Evolutionary conservation across 1,284 basidiomycete species (phyloP).

Genomic region (Papiliotrema nemorosa): DNA sequence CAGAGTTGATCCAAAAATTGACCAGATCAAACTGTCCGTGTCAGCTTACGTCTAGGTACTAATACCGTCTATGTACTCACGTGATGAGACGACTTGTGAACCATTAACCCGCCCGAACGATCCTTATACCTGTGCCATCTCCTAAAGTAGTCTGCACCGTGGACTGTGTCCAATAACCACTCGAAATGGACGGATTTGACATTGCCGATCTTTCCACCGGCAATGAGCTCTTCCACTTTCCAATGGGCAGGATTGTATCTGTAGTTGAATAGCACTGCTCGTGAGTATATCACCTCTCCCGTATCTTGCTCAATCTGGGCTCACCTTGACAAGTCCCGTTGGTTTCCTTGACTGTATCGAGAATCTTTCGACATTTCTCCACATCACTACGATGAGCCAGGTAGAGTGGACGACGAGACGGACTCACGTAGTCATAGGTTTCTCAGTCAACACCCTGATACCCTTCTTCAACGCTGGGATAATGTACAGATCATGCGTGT

Average conservation of each 20-base stretch:
- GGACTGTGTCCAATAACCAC: slow-evolving; percentile 56
- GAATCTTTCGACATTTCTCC: slow-evolving; percentile 54
- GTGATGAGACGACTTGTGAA: slow-evolving; percentile 58
- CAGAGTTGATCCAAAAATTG: slow-evolving; percentile 59
- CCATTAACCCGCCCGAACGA: slow-evolving; percentile 56
- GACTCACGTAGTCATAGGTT: slow-evolving; percentile 56
- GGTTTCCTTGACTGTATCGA: slow-evolving; percentile 50
- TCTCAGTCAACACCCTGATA: slow-evolving; percentile 55
- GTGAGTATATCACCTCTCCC: too few relatives aligned
- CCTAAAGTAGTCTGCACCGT: slow-evolving; percentile 58
- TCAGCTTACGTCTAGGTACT: too few relatives aligned
- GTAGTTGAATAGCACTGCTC: slow-evolving; percentile 40
- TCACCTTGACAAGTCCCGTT: slow-evolving; percentile 47
- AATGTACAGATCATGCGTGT: slow-evolving; percentile 56
- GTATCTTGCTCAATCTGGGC: slow-evolving; percentile 6
- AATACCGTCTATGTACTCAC: too few relatives aligned
- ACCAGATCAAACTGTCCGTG: slow-evolving; percentile 43
- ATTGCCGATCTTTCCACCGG: slow-evolving; percentile 55
- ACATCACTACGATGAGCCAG: slow-evolving; percentile 42
- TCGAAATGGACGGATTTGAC: slow-evolving; percentile 59
- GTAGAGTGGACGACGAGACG: not conserved
- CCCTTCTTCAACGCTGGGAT: slow-evolving; percentile 39
- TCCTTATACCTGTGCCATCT: slow-evolving; percentile 58
- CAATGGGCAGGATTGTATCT: slow-evolving; percentile 59
- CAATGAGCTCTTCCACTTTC: slow-evolving; percentile 55